phyloP scores from a whole-genome alignment of 805 yeast genomes.

The Hanseniaspora meyeri region DNA sequence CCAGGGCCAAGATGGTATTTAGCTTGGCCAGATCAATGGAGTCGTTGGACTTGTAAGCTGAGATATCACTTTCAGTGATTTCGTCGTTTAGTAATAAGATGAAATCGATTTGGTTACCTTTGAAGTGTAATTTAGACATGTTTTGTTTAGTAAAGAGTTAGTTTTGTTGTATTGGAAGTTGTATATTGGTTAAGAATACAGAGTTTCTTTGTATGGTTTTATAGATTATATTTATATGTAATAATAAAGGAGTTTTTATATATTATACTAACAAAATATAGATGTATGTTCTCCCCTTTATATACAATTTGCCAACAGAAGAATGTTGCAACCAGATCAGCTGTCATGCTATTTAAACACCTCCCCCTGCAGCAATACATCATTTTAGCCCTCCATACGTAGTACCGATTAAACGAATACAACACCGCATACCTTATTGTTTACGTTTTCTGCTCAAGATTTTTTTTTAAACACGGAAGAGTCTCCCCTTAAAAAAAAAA shows the following conservation, averaged over 20 bases:
- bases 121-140: conserved; percentile 42
- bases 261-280: too few relatives aligned
- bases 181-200: not conserved
- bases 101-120: conserved; percentile 54
- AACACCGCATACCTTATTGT: not conserved
- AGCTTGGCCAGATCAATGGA: conserved; percentile 1
- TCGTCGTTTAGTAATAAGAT: conserved; percentile 35
- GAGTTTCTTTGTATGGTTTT: not conserved
- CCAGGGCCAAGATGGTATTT: conserved; percentile 1
- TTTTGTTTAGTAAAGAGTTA: not conserved
- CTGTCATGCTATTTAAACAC: not conserved
- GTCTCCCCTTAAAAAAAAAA: not conserved
- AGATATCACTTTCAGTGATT: not conserved
- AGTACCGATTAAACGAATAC: too few relatives aligned
- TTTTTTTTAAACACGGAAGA: too few relatives aligned
- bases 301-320: not conserved
- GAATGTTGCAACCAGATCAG: too few relatives aligned
- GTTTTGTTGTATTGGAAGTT: not conserved
- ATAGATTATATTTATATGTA: too few relatives aligned
- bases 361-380: not conserved
- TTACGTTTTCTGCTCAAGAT: not conserved
- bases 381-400: too few relatives aligned
- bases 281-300: not conserved
- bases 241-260: too few relatives aligned
- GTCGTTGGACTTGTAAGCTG: not conserved